Evolutionary conservation across 805 yeast genomes (phyloP).

Genomic region (Kregervanrija pseudodelftensis): DNA sequence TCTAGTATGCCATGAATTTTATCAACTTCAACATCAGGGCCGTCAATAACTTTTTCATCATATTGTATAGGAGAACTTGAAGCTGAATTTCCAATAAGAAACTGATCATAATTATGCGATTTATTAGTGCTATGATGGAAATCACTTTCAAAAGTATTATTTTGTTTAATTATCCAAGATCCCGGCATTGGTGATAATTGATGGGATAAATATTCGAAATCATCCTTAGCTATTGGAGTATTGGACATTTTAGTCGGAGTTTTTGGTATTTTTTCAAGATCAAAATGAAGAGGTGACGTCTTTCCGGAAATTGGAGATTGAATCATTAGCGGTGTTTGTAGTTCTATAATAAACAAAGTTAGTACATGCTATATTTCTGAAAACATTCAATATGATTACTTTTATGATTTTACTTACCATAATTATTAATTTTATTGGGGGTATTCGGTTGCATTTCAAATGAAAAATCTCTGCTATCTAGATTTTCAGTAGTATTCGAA

Average conservation of each 20-base stretch:
- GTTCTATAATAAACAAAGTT: background rate
- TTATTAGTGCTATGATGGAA: background rate
- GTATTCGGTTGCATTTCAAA: no score
- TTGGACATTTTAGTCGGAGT: background rate
- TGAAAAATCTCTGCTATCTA: background rate
- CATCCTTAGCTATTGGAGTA: conserved; percentile 13
- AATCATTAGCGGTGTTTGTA: conserved; percentile 1
- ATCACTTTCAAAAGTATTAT: conserved; percentile 8
- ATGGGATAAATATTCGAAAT: conserved; percentile 20
- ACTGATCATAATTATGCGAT: background rate
- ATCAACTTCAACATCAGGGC: background rate
- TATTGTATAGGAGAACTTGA: conserved; percentile 1
- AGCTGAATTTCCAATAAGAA: background rate
- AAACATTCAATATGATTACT: no score
- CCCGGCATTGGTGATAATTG: conserved; percentile 25
- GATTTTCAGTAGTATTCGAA: background rate
- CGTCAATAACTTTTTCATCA: background rate
- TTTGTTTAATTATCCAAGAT: conserved; percentile 20
- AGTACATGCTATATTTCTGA: no score
- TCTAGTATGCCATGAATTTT: conserved; percentile 3
- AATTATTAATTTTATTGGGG: no score
- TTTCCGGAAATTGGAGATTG: conserved; percentile 16
- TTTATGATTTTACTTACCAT: no score
- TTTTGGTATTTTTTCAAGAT: background rate
- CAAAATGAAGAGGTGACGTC: conserved; percentile 20